These are phyloP conservation scores for Hypoxylon sp. DNA, from an alignment of 2,329 filamentous ascomycete genomes.

Conservation along the genomic window DNA sequence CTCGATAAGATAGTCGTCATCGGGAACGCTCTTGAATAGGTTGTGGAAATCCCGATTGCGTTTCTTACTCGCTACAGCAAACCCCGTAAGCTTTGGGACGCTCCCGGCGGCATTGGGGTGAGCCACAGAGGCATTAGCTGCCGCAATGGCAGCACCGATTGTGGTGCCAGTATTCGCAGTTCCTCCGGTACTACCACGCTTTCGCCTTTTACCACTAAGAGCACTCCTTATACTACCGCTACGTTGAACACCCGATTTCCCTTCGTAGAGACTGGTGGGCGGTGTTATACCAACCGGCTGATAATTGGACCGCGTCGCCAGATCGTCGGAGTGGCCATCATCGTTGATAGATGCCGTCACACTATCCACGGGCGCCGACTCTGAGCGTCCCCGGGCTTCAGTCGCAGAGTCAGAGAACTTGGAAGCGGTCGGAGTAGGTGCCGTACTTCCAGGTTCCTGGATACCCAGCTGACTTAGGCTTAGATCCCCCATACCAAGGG, in stretches of 20 bases:
- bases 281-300: constrained; percentile 68
- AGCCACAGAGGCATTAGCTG: constrained; percentile 77
- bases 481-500: constrained; percentile 87
- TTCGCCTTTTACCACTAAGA: constrained; percentile 70
- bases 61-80: constrained; percentile 95
- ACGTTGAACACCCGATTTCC: constrained; percentile 70
- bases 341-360: constrained; percentile 46
- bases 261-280: constrained; percentile 74
- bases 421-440: constrained; percentile 69
- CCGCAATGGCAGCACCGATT: constrained; percentile 78
- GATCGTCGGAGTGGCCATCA: constrained; percentile 57
- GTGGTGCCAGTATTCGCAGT: constrained; percentile 72
- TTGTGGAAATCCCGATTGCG: constrained; percentile 95
- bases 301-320: constrained; percentile 62
- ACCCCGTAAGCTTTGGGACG: constrained; percentile 86
- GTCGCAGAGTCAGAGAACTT: constrained; percentile 62
- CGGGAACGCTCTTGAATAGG: constrained; percentile 94
- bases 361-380: constrained; percentile 68
- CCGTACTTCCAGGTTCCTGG: constrained; percentile 65
- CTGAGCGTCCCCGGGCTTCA: constrained; percentile 65
- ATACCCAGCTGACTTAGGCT: constrained; percentile 92
- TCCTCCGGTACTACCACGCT: constrained; percentile 84
- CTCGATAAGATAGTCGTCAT: constrained; percentile 97
- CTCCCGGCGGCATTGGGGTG: constrained; percentile 69
- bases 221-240: constrained; percentile 76